Conservation (phyloP, 2,329 filamentous ascomycete genomes). For the Cladosporium sp. region DNA sequence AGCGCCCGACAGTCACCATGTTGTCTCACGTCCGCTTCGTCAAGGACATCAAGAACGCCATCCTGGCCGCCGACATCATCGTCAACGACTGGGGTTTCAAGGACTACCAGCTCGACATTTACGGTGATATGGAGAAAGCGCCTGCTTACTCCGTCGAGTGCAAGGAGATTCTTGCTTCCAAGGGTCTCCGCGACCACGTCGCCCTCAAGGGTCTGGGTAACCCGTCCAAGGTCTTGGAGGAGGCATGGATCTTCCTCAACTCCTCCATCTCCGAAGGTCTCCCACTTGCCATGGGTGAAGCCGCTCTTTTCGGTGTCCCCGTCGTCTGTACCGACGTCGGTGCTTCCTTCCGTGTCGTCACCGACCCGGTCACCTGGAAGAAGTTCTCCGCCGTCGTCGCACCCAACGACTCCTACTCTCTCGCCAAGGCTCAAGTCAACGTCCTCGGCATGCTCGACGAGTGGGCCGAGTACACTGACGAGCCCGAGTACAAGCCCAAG, state of each 20-base stretch:
- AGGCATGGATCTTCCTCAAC: slow-evolving; percentile 51
- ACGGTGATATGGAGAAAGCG: slow-evolving; percentile 53
- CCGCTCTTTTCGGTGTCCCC: slow-evolving; percentile 40
- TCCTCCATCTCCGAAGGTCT: slow-evolving; percentile 42
- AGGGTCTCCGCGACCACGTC: slow-evolving; percentile 40
- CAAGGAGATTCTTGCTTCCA: slow-evolving; percentile 46
- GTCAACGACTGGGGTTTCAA: slow-evolving; percentile 55
- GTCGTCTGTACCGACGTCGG: slow-evolving; percentile 47
- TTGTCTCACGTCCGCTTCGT: slow-evolving; percentile 49
- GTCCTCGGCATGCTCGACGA: slow-evolving; percentile 56
- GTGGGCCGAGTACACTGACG: slow-evolving; percentile 54
- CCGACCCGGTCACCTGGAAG: slow-evolving; percentile 42
- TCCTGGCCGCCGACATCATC: slow-evolving; percentile 54
- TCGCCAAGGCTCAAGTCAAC: slow-evolving; percentile 57
- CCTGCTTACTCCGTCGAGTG: slow-evolving; percentile 50
- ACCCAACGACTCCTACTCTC: slow-evolving; percentile 55
- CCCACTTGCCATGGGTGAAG: slow-evolving; percentile 41
- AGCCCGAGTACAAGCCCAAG: slow-evolving; percentile 36
- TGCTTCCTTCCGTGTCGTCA: slow-evolving; percentile 51
- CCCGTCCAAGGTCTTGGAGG: slow-evolving; percentile 48
- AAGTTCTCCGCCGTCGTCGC: slow-evolving; percentile 58
- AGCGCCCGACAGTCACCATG: slow-evolving; percentile 54
- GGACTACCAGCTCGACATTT: slow-evolving; percentile 53
- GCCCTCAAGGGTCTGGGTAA: slow-evolving; percentile 47
- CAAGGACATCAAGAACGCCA: slow-evolving; percentile 56